Base-by-base conservation (phyloP, 1,284 basidiomycete species). In the Earliella scabrosa region DNA sequence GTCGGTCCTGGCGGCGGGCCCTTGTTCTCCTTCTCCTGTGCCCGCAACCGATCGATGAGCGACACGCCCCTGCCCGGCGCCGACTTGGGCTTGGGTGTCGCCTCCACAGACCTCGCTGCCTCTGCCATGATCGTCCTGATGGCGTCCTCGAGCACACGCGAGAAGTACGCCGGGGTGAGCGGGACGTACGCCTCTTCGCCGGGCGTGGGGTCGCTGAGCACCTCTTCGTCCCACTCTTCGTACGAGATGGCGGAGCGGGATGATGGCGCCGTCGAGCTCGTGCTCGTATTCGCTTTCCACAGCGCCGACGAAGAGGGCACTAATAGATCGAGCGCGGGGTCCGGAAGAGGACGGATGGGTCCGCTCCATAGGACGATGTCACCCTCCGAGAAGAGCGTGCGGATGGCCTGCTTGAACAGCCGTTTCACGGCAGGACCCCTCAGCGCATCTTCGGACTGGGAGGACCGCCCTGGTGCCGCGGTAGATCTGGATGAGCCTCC, bases 291-390 rank as follows among this genome's bases (percentile, higher is more conserved):
- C 3, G 68, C 61, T 51, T 76, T 81, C 82, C 83, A 86, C 16
- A 82, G 63, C 20, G 44, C 49, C 11, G 43, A 53, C 14, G 48
- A 46, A 5, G 61, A 41, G 21, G 59, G 52, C 7, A 58, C 16
- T n/a, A 54, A 36, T 9, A 61, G 45, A n/a, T 59, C 51, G 45
- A 64, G 56, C 24, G 58, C 52, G 10, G 54, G 55, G 13, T 46
- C 32, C 6, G 68, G 68, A 2, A 61, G 50, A 11, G 63, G 64
- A 29, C 75, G 73, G 6, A 74, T 71, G 3, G 82, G 80, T 0
- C 86, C 86, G 54, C 87, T 82, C 83, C 86, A 88, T 2, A 88
- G 67, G 0, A 89, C 75, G 52, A 90, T 83, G 59, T 79, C 82
- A 10, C 89, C 89, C 53, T 90, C 88, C 50, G 81, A 75, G 52